Conservation (phyloP, 2,329 filamentous ascomycete genomes). For the Sclerotinia borealis region DNA sequence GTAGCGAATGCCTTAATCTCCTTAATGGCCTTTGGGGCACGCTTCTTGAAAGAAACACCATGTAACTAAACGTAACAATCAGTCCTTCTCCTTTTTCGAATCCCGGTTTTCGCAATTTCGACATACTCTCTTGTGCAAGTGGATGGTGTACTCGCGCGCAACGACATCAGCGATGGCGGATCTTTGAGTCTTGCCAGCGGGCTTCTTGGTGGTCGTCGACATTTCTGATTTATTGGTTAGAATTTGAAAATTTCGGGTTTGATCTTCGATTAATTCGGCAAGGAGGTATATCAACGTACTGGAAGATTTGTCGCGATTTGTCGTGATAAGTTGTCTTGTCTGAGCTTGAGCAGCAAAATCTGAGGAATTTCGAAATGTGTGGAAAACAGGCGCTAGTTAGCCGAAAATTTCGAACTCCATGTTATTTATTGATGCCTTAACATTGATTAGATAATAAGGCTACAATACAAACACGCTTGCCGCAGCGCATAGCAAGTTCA, state of each 20-base stretch:
- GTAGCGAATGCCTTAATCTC: slow-evolving; percentile 95
- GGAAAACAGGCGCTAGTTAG: slow-evolving; percentile 12
- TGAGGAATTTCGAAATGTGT: slow-evolving; percentile 19
- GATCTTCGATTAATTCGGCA: slow-evolving; percentile 7
- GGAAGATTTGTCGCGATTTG: slow-evolving; percentile 24
- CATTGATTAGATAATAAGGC: not conserved
- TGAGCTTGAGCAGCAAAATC: slow-evolving; percentile 1
- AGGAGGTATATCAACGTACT: slow-evolving; percentile 20
- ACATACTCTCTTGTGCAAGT: slow-evolving; percentile 99
- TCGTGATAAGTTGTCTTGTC: slow-evolving; percentile 22
- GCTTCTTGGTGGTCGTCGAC: slow-evolving; percentile 62
- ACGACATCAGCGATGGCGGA: slow-evolving; percentile 99
- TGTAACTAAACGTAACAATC: slow-evolving; percentile 66
- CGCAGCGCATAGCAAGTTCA: not conserved
- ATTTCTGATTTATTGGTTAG: slow-evolving; percentile 40
- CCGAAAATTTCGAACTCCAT: slow-evolving; percentile 6
- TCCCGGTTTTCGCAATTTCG: slow-evolving; percentile 21
- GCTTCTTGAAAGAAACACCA: slow-evolving; percentile 99
- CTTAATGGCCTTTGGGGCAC: slow-evolving; percentile 97
- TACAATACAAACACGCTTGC: too few species aligned
- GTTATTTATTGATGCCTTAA: not conserved
- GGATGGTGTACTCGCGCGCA: slow-evolving; percentile 99
- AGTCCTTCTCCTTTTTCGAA: slow-evolving; percentile 34
- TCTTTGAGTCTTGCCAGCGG: slow-evolving; percentile 64
- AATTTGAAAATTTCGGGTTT: not conserved